Conservation (phyloP, 208 protist species). For the Trypanosomatidae sp. region DNA sequence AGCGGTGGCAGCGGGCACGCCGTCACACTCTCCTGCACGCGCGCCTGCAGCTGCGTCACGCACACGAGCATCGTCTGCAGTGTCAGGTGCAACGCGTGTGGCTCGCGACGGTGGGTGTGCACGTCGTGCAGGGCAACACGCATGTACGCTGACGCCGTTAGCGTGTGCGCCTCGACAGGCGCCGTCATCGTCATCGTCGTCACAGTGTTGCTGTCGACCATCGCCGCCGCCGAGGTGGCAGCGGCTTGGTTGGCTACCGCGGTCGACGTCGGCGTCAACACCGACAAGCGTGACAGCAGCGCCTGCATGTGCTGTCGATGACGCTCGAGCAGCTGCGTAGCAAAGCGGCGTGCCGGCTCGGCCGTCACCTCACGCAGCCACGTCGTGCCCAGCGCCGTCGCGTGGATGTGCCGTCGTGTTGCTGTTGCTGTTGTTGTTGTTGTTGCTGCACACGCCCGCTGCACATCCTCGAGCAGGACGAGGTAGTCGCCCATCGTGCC, state of each 20-base stretch:
- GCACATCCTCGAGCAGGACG: constrained; percentile 11
- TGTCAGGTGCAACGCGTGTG: constrained; percentile 25
- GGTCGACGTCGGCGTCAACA: constrained; percentile 15
- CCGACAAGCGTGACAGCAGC: constrained; percentile 19
- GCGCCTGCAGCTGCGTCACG: constrained; percentile 16
- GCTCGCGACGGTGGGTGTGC: constrained; percentile 40
- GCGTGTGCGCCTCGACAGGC: constrained; percentile 15
- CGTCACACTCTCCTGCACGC: constrained; percentile 9
- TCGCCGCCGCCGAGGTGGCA: constrained; percentile 8
- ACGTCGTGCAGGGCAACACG: constrained; percentile 37
- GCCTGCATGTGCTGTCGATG: constrained; percentile 37
- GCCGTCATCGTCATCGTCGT: constrained; percentile 9
- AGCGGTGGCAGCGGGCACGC: constrained; percentile 50
- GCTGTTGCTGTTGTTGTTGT: constrained; percentile 2
- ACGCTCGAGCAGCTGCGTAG: constrained; percentile 37
- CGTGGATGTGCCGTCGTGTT: constrained; percentile 6
- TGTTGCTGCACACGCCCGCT: constrained; percentile 2
- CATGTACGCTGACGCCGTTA: constrained; percentile 34
- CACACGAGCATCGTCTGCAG: constrained; percentile 30
- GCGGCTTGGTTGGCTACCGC: constrained; percentile 8
- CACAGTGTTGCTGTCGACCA: constrained; percentile 2
- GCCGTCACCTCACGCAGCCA: constrained; percentile 40
- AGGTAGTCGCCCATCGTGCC: constrained; percentile 22
- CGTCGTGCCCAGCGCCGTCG: constrained; percentile 10
- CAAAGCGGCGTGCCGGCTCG: constrained; percentile 36